Evolutionary conservation across 2,329 filamentous ascomycete species (phyloP).

Genomic region (Peltaster fructicola): DNA sequence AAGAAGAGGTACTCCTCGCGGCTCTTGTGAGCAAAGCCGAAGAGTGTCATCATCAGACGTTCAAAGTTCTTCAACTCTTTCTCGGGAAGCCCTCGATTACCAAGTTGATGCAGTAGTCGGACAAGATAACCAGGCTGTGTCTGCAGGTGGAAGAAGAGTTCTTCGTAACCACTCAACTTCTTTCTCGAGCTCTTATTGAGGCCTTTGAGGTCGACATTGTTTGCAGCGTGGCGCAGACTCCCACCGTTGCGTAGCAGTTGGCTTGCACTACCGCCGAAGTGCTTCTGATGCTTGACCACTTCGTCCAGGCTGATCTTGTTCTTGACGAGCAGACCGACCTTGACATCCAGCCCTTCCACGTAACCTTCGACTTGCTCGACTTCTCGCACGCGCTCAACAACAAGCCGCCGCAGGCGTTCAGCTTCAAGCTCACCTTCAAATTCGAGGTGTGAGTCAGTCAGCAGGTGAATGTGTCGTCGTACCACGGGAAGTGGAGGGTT

Average conservation of each 20-base stretch:
- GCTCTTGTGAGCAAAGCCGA: slow-evolving; percentile 92
- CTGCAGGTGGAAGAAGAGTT: slow-evolving; percentile 92
- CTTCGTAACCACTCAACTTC: slow-evolving; percentile 93
- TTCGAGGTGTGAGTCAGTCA: slow-evolving; percentile 97
- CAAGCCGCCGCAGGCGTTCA: slow-evolving; percentile 81
- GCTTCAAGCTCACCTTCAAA: slow-evolving; percentile 98
- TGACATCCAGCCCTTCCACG: slow-evolving; percentile 95
- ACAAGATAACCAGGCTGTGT: slow-evolving; percentile 92
- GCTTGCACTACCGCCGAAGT: slow-evolving; percentile 53
- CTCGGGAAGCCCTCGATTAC: slow-evolving; percentile 69
- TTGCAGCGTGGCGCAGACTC: slow-evolving; percentile 45
- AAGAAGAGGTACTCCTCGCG: slow-evolving; percentile 93
- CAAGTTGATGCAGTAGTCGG: slow-evolving; percentile 65
- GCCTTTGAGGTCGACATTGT: slow-evolving; percentile 81
- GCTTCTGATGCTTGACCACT: slow-evolving; percentile 89
- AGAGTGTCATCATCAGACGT: slow-evolving; percentile 86
- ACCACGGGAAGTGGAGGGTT: slow-evolving; percentile 93
- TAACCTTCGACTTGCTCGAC: slow-evolving; percentile 97
- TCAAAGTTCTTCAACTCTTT: slow-evolving; percentile 88
- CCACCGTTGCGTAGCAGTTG: slow-evolving; percentile 16
- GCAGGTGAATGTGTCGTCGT: slow-evolving; percentile 92
- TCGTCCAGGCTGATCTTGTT: slow-evolving; percentile 99
- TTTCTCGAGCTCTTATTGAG: slow-evolving; percentile 91
- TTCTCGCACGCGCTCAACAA: slow-evolving; percentile 90
- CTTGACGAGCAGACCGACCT: slow-evolving; percentile 93